Conservation (phyloP, 768 basidiomycete genomes). For the Podaxis carcinomalis region DNA sequence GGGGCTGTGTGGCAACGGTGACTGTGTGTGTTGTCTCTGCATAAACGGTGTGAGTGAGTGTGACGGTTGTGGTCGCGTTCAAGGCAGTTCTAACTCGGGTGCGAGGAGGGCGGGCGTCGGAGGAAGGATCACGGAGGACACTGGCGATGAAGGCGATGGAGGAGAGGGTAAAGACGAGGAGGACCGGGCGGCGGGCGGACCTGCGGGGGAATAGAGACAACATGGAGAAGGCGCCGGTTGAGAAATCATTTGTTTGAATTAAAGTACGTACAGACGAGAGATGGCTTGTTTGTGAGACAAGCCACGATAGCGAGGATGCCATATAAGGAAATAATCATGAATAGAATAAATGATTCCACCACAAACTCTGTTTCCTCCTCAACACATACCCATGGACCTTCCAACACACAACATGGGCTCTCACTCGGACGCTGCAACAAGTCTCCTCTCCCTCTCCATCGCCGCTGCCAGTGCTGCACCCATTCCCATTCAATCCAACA, state of each 20-base stretch:
- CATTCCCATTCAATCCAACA: conserved; percentile 28
- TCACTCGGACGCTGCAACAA: conserved; percentile 35
- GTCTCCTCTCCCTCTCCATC: conserved; percentile 67
- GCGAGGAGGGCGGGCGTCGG: neutral
- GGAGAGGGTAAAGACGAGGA: neutral
- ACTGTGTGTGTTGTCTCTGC: neutral
- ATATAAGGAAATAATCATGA: neutral
- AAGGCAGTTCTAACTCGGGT: too few relatives aligned
- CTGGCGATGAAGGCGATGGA: neutral
- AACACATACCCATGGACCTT: neutral
- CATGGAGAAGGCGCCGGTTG: neutral
- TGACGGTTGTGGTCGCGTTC: too few relatives aligned
- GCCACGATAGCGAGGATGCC: neutral
- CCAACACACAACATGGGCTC: conserved; percentile 21
- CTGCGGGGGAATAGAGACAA: neutral
- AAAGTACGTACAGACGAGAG: neutral
- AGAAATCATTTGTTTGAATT: neutral
- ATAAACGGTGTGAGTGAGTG: neutral
- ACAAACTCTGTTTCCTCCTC: neutral
- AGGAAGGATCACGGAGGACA: neutral
- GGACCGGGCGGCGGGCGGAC: neutral
- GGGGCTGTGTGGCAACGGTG: neutral
- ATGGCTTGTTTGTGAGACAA: neutral
- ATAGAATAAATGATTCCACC: neutral
- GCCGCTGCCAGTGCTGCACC: conserved; percentile 51